Evolutionary conservation across 2,329 filamentous ascomycete genomes (phyloP).

Genomic region (Colletotrichum gigasporum): DNA sequence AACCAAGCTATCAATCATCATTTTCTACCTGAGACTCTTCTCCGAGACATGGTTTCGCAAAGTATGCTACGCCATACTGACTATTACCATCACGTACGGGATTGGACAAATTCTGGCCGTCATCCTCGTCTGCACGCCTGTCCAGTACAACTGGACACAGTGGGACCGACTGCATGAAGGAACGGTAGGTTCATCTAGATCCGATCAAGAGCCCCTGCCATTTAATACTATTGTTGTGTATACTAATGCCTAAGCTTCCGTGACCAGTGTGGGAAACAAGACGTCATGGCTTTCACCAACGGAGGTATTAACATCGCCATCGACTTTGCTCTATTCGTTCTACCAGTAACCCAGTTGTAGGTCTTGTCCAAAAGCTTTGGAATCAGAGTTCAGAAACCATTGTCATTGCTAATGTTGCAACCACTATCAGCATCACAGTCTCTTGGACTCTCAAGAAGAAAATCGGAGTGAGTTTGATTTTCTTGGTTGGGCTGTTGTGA

Average conservation of each 20-base stretch:
- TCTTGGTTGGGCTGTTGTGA: slow-evolving; percentile 12
- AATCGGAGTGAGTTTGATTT: slow-evolving; percentile 17
- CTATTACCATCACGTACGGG: neutral
- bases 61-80: neutral
- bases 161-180: slow-evolving; percentile 14
- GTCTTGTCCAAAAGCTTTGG: neutral
- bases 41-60: neutral
- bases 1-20: slow-evolving; percentile 12
- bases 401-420: neutral
- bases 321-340: slow-evolving; percentile 5
- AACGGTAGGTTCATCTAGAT: too few relatives aligned
- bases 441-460: slow-evolving; percentile 16
- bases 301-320: slow-evolving; percentile 7
- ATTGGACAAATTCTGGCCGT: slow-evolving; percentile 1
- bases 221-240: neutral
- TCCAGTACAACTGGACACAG: slow-evolving; percentile 10
- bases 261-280: neutral
- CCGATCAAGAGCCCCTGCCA: too few relatives aligned
- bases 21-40: slow-evolving; percentile 18
- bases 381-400: too few relatives aligned
- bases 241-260: neutral
- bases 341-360: slow-evolving; percentile 24
- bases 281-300: slow-evolving; percentile 8
- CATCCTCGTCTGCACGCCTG: neutral
- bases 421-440: slow-evolving; percentile 1